Percentiles rank a stretch among this genome's conserved stretches.
Evolutionary conservation across 2,329 filamentous ascomycete species (phyloP).

Genomic region (Arthrinium phaeospermum): DNA sequence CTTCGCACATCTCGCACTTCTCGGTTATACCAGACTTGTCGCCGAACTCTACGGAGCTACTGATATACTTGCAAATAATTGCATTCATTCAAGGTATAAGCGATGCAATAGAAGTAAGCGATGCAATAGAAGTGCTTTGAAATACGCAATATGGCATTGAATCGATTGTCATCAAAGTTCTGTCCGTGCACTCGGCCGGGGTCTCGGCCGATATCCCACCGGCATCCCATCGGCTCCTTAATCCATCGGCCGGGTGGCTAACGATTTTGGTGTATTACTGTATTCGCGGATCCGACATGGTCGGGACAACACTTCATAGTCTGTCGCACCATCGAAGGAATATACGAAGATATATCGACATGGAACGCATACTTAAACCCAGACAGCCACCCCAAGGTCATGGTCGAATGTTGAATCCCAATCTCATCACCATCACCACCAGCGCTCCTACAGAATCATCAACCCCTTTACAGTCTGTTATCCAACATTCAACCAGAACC

Average conservation of each 20-base stretch:
- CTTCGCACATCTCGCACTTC: conserved; percentile 5
- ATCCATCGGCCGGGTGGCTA: background rate
- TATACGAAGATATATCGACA: background rate
- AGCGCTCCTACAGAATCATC: background rate
- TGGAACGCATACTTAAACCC: conserved; percentile 2
- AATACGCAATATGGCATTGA: background rate
- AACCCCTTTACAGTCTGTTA: background rate
- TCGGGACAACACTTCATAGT: background rate
- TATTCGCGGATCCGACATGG: background rate
- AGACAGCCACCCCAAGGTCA: background rate
- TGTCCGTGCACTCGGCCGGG: background rate
- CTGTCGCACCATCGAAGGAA: background rate
- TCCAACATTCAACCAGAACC: too few species aligned
- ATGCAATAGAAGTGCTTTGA: background rate
- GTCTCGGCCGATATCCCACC: background rate
- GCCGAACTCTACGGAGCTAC: background rate
- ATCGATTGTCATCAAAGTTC: background rate
- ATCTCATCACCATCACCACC: background rate
- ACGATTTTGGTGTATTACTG: background rate
- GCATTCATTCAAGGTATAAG: background rate
- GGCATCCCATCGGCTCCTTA: conserved; percentile 6
- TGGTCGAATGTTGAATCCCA: background rate
- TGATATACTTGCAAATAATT: background rate
- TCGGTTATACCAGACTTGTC: background rate
- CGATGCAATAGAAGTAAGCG: background rate